A percentile compares a stretch with the other conserved stretches of the same genome.
These are phyloP conservation scores for Marsdenia floribunda DNA, from an alignment of 257 asterid species.

Conservation along the genomic window DNA sequence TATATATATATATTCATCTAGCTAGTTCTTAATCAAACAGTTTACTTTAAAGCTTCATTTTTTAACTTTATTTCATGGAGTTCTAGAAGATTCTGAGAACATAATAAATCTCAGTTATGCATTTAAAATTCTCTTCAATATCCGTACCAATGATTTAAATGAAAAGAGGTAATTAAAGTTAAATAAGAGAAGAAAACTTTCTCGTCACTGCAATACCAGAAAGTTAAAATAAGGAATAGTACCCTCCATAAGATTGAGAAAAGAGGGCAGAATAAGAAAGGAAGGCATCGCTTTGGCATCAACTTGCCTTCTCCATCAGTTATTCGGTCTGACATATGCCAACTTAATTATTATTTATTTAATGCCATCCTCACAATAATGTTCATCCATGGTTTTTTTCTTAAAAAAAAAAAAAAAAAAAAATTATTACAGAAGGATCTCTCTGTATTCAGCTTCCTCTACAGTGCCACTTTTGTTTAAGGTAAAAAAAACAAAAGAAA, in stretches of 20 bases:
- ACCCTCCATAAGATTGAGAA: not conserved
- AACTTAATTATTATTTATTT: not conserved
- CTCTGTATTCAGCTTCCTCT: not conserved
- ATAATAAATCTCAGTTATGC: not conserved
- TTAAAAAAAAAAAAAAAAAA: too few relatives aligned
- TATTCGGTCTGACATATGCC: not conserved
- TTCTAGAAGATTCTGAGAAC: too few relatives aligned
- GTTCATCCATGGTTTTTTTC: not conserved
- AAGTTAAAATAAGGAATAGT: too few relatives aligned
- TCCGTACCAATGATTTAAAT: not conserved
- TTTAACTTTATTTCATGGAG: too few relatives aligned
- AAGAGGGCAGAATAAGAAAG: constrained; percentile 5
- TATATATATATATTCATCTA: too few relatives aligned
- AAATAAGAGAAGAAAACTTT: too few relatives aligned
- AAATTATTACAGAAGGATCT: not conserved
- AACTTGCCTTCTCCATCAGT: not conserved
- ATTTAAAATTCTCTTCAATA: not conserved
- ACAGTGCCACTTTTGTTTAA: too few relatives aligned
- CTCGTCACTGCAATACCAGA: too few relatives aligned
- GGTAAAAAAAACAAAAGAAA: too few relatives aligned
- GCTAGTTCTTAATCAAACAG: too few relatives aligned
- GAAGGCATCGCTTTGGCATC: constrained; percentile 17
- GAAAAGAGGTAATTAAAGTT: too few relatives aligned
- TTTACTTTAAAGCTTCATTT: too few relatives aligned
- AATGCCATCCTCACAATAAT: not conserved